Conservation (phyloP, 2,329 filamentous ascomycete genomes). For the Alternaria alternata region DNA sequence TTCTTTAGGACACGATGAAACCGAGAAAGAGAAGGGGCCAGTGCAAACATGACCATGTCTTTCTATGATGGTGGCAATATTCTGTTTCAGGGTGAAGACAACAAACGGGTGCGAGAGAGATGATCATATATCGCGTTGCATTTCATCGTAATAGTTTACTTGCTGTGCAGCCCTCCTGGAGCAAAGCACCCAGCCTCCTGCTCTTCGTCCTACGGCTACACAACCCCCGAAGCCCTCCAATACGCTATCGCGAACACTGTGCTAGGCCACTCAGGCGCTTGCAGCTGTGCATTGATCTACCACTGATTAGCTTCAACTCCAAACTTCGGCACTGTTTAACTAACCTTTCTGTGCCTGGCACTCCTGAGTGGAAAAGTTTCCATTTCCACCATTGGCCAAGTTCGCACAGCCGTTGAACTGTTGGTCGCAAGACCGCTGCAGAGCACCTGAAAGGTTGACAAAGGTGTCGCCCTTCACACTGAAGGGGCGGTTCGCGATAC, state of each 20-base stretch:
- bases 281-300: conserved; percentile 11
- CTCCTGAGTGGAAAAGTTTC: conserved; percentile 56
- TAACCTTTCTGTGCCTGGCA: conserved; percentile 64
- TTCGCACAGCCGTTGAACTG: conserved; percentile 69
- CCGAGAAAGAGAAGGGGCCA: conserved; percentile 27
- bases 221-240: neutral
- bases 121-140: neutral
- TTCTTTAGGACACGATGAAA: conserved; percentile 14
- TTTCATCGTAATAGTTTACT: neutral
- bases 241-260: neutral
- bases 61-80: neutral
- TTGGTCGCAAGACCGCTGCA: conserved; percentile 68
- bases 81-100: neutral
- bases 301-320: neutral
- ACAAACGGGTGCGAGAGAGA: neutral
- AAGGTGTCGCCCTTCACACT: conserved; percentile 54
- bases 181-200: conserved; percentile 4
- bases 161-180: neutral
- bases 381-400: conserved; percentile 61
- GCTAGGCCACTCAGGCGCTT: neutral
- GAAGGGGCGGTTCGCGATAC: conserved; percentile 57
- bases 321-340: neutral
- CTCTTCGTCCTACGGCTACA: neutral
- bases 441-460: conserved; percentile 62
- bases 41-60: neutral